Conservation (phyloP, 2,329 filamentous ascomycete genomes). For the Tolypocladium ovalisporum region DNA sequence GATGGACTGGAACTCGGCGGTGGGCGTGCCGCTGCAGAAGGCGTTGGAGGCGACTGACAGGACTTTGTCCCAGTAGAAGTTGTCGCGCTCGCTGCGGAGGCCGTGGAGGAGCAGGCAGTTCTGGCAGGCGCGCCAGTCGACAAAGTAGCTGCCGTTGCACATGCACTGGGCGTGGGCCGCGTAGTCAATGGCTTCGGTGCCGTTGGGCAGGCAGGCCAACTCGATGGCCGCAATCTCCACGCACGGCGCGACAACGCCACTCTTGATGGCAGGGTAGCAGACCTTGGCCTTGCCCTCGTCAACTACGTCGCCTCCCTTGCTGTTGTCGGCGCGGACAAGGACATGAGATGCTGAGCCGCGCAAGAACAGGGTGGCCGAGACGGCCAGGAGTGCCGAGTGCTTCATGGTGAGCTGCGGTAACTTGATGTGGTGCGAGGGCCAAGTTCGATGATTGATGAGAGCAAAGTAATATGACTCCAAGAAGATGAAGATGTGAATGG, state of each 20-base stretch:
- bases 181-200: constrained; percentile 11
- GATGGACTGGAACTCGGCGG: constrained; percentile 21
- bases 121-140: constrained; percentile 30
- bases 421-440: neutral
- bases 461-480: neutral
- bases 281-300: constrained; percentile 1
- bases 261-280: constrained; percentile 4
- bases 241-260: constrained; percentile 14
- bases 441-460: neutral
- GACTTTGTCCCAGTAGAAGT: constrained; percentile 21
- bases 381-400: constrained; percentile 2
- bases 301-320: neutral
- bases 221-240: constrained; percentile 18
- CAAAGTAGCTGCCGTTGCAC: constrained; percentile 31
- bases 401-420: constrained; percentile 7
- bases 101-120: constrained; percentile 29
- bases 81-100: constrained; percentile 22
- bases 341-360: constrained; percentile 2
- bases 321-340: neutral
- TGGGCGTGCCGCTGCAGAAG: constrained; percentile 27
- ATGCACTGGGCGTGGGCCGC: constrained; percentile 25
- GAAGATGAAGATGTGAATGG: neutral
- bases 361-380: constrained; percentile 5
- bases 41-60: constrained; percentile 20
- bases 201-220: constrained; percentile 17